Base-by-base conservation (phyloP, 345 rosid genomes). In the Combretum micranthum region DNA sequence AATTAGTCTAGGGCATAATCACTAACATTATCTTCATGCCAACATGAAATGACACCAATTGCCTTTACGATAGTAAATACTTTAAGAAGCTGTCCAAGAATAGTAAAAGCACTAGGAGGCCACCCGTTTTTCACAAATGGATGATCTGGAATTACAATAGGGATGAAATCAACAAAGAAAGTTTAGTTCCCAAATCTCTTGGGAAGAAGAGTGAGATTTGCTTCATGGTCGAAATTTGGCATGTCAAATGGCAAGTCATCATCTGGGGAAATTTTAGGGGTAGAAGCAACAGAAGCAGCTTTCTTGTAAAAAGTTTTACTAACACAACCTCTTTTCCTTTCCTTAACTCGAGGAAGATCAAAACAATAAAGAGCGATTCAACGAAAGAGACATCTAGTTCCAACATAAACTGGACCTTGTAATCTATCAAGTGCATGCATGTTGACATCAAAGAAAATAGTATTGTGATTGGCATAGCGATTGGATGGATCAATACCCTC, bases 401-500 rank as follows among this genome's bases (percentile, higher is more conserved):
- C n/a, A n/a, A n/a, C n/a, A n/a, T n/a, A n/a, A n/a, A n/a, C n/a
- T n/a, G n/a, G n/a, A n/a, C n/a, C n/a, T n/a, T n/a, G n/a, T n/a
- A n/a, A n/a, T n/a, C n/a, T n/a, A n/a, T n/a, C n/a, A n/a, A n/a
- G n/a, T n/a, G n/a, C n/a, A n/a, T n/a, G n/a, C n/a, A n/a, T 63
- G 64, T 63, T 63, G 51, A 63, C 64, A 42, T 69, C 73, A 26
- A 58, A 69, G 54, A 63, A 63, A 55, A 58, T 60, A 14, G 56
- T 67, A 50, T 60, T 70, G 55, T 60, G 75, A 53, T 65, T 70
- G 52, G 70, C 70, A 17, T 70, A 65, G 42, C 64, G 63, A 53
- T 70, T 66, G 0, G 75, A 65, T n/a, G 75, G 71, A 61, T 71
- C 71, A 4, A 62, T 61, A 51, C 67, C 72, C 48, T 68, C 67